phyloP scores from a whole-genome alignment of 2,329 filamentous ascomycete species.

The Cordyceps farinosa region DNA sequence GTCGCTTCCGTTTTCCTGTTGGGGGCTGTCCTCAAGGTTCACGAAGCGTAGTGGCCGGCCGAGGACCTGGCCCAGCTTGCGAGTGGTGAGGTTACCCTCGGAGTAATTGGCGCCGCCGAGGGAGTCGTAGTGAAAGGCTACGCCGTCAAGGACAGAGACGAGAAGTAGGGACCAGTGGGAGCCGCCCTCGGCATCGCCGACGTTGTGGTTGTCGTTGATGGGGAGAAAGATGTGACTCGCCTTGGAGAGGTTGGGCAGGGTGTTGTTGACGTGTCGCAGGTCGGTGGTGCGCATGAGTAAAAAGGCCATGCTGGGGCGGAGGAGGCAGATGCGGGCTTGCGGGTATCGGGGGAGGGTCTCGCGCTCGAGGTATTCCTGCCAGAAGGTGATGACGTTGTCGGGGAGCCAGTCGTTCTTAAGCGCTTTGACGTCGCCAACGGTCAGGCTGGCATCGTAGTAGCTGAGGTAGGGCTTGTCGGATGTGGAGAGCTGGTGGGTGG shows the following conservation, averaged over 20 bases:
- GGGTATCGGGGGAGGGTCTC: slow-evolving; percentile 79
- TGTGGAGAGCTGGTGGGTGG: slow-evolving; percentile 41
- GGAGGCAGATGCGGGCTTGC: slow-evolving; percentile 80
- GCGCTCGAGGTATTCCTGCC: slow-evolving; percentile 94
- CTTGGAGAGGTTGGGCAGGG: slow-evolving; percentile 73
- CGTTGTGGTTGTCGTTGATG: slow-evolving; percentile 82
- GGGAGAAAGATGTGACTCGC: slow-evolving; percentile 94
- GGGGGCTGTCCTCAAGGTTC: slow-evolving; percentile 78
- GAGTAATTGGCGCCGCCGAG: slow-evolving; percentile 70
- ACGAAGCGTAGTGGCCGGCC: slow-evolving; percentile 67
- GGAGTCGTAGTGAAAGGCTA: slow-evolving; percentile 96
- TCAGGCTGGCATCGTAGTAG: slow-evolving; percentile 54
- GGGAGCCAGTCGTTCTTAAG: slow-evolving; percentile 94
- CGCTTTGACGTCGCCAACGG: slow-evolving; percentile 81
- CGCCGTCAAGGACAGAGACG: slow-evolving; percentile 80
- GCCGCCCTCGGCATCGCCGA: slow-evolving; percentile 77
- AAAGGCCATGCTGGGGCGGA: slow-evolving; percentile 90
- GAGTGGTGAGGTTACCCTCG: slow-evolving; percentile 67
- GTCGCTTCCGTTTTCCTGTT: slow-evolving; percentile 89
- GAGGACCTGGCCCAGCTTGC: slow-evolving; percentile 67
- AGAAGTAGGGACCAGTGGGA: slow-evolving; percentile 93
- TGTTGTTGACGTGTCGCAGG: slow-evolving; percentile 54
- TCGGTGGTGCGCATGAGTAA: slow-evolving; percentile 75
- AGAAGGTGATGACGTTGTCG: slow-evolving; percentile 96
- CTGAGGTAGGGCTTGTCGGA: slow-evolving; percentile 38